Conservation (phyloP, 2,329 filamentous ascomycete genomes). For the Colletotrichum brevisporum region DNA sequence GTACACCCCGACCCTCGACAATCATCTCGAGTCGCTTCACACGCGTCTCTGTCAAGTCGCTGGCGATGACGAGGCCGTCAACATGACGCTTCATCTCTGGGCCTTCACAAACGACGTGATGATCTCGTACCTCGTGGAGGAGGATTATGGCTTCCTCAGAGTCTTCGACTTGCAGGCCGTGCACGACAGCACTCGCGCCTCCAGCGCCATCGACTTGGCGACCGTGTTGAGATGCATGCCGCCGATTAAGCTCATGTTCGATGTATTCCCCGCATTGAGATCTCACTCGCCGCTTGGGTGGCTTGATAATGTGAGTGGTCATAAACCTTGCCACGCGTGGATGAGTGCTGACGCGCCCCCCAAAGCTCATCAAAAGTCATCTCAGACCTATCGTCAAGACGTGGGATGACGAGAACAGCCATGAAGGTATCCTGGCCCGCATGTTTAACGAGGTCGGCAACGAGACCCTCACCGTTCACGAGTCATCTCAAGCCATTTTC, state of each 20-base stretch:
- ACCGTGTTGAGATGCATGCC: slow-evolving; percentile 40
- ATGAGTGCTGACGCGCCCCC: neutral
- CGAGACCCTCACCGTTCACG: slow-evolving; percentile 30
- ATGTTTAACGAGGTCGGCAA: slow-evolving; percentile 33
- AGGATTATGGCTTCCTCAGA: slow-evolving; percentile 36
- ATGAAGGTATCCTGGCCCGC: slow-evolving; percentile 24
- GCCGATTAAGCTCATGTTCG: slow-evolving; percentile 34
- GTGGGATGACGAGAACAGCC: slow-evolving; percentile 26
- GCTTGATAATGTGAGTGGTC: slow-evolving; percentile 37
- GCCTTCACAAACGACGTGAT: slow-evolving; percentile 43
- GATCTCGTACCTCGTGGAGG: slow-evolving; percentile 40
- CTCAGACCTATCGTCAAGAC: slow-evolving; percentile 19
- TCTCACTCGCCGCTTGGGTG: slow-evolving; percentile 39
- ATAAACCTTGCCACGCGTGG: no score
- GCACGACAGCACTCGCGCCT: slow-evolving; percentile 40
- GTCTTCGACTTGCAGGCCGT: slow-evolving; percentile 24
- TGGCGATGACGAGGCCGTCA: neutral
- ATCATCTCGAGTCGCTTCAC: slow-evolving; percentile 25
- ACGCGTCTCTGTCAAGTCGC: slow-evolving; percentile 14
- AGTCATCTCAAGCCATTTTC: slow-evolving; percentile 41
- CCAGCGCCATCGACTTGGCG: slow-evolving; percentile 41
- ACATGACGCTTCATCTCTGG: slow-evolving; percentile 36
- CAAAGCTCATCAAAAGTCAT: slow-evolving; percentile 16
- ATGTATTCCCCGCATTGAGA: slow-evolving; percentile 29
- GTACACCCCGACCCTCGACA: slow-evolving; percentile 22